Base-by-base conservation (phyloP, 257 asterid species). In the Nicotiana sylvestris region DNA sequence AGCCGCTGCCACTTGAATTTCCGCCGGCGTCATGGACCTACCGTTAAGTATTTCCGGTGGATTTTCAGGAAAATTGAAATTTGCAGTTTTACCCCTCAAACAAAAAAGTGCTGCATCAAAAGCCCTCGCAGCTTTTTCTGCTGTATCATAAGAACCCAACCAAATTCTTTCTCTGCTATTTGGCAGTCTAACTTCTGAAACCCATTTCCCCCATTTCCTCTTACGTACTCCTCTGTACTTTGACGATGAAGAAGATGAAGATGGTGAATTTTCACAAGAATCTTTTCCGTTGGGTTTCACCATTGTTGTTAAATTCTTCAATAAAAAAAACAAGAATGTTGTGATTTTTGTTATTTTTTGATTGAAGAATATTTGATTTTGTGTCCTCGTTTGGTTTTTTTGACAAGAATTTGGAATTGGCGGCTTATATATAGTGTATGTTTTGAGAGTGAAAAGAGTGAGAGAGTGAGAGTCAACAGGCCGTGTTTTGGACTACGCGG, bases 201-300 rank as follows among this genome's bases (percentile, higher is more conserved):
- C 97, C 67, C 82, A 94, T 15, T 90, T 94, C 0, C 98, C 98
- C 98, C 96, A 92, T 83, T 92, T 92, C 7, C 98, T 84, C 91
- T 87, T 89, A 8, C 98, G 61, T 13, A 94, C 98, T 0, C 97
- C 98, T 66, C 87, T 89, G 69, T 87, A 91, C 66, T 87, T 87
- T 32, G 88, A 86, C 2, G 90, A 81, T 0, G 90, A 76, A 4
- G 88, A 58, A 2, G 91, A 82, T 0, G 81, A 80, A 35, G 81
- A 49, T 0, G 81, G 69, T 4, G 84, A 82, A 33, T 5, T 56
- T 35, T 10, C 58, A 9, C 33, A 35, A 5, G 58, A 8, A 39
- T 82, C 10, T 53, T 72, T 83, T 35, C 32, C 32, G 11, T n/a
- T 66, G 8, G 92, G 82, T 85, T 87, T 90, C 86, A 88, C 93